Evolutionary conservation across 805 yeast species (phyloP), one percentile per base, ranked within the genome.

Genomic region (Candida coleopterorum): DNA sequence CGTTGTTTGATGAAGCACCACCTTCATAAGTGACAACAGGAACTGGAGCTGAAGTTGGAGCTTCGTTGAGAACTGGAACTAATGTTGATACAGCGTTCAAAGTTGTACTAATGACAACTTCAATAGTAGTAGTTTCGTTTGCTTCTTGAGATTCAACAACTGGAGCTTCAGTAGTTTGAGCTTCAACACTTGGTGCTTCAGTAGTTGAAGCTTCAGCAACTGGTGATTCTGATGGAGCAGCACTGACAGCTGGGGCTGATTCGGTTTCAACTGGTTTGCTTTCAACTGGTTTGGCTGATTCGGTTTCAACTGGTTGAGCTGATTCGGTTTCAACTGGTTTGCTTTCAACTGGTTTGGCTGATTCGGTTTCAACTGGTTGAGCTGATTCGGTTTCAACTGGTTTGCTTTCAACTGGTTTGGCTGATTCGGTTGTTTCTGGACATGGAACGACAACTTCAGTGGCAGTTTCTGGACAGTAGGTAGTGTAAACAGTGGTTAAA

Each of bases 401-500:
- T 18, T 29, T n/a, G 10, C 18, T 25, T 25, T 25, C 34, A 32
- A 15, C 28, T 22, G 35, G 21, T 23, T 21, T 9, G 4, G 21
- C 9, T n/a, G 35, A 30, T 23, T 23, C 9, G 14, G 40, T 15
- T 18, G 20, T 17, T 30, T 9, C 2, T 21, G 32, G 29, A 10
- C 9, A 10, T 25, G 30, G 36, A 20, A 27, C 35, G 16, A 18
- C 38, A 15, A 32, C 32, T 26, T 29, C 35, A 11, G 33, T 18
- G 4, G 37, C 30, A 18, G 47, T 24, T 26, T 44, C 42, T 43
- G 55, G 55, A 40, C 53, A 49, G 34, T 50, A 49, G 26, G 59
- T 52, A 35, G 57, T 54, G 48, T 52, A 53, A 26, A 44, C 35
- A 26, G 57, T 53, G 26, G 35, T 7, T 11, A 46, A 48, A 18